Evolutionary conservation across 2,329 filamentous ascomycete species (phyloP), one percentile per base, ranked within the genome.

Genomic region (Macroventuria anomochaeta): DNA sequence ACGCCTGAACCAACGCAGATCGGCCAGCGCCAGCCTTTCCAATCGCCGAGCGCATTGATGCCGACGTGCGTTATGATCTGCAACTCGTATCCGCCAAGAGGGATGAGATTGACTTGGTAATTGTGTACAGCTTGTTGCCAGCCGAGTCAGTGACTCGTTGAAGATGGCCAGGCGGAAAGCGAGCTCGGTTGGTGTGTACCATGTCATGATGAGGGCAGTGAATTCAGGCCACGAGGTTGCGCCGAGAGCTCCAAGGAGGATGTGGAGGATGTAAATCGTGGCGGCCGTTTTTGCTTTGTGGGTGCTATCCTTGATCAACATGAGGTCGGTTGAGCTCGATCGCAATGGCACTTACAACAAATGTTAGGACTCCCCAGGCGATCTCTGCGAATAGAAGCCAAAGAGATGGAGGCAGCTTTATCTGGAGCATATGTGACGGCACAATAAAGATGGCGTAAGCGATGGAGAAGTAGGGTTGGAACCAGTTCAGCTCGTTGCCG

Each of bases 31-130:
- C 56, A 59, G 31, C 41, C 33, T 8, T 50, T 56, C 48, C 48
- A 53, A 18, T 59, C 53, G 26, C 43, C 46, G 17, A 59, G 43
- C 21, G 53, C 53, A 25, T 59, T 59, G 18, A 56, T 48, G 17
- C 47, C 48, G 20, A 56, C 49, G 10, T 47, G 38, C 1, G 43
- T 46, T 21, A 59, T 38, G 17, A 59, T 39, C 15, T 50, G 46
- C 1, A 59, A 15, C 4, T 34, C 47, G 44, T 59, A 59, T 21
- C 53, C 56, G 13, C 53, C 56, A 10, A 56, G 53, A 18, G 56
- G 53, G 32, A 59, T 59, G 18, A 59, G 47, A 15, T 59, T 59
- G 43, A 56, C 53, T 37, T 47, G 49, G 26, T 56, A 59, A 53
- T 56, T 10, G 52, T 49, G 34, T 52, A 59, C 1, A 56, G 36